Evolutionary conservation across 2,329 filamentous ascomycete genomes (phyloP), one percentile per base, ranked within the genome.

Genomic region (Fusarium protoensiforme): DNA sequence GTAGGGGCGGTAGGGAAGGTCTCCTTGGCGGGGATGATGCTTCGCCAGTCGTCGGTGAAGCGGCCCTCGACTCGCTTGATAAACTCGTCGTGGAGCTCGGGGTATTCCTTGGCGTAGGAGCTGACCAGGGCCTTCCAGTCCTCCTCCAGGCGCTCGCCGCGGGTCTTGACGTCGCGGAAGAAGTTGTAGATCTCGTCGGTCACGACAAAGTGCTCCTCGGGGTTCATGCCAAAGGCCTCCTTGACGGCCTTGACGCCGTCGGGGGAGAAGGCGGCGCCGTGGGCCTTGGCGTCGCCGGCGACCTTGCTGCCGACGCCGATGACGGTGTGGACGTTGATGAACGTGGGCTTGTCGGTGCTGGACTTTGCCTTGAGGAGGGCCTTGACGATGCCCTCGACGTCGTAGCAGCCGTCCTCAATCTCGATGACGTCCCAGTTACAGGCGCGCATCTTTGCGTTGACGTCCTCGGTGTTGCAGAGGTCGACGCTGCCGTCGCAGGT

Each of bases 401-500:
- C 85, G 67, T 84, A 87, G 75, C 83, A 85, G 8, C 88, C 89
- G 70, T 90, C 86, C 9, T 83, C 76, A 1, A 91, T 80, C 22
- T 89, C 86, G 8, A 90, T 81, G 1, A 90, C 87, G 22, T 89
- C 75, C 87, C 87, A 91, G 4, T 87, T 87, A 36, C 83, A 87
- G 8, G 88, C 88, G 7, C 83, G 80, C 88, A 90, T 90, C 79
- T 90, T 91, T 8, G 83, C 79, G 64, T 90, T 89, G 73, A 89
- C 81, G 53, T 90, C 87, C 72, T 91, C 88, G 0, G 84, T 87
- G 68, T 88, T 89, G 86, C 80, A 76, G 24, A 82, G 74, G 58
- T 90, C 87, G 4, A 90, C 84, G 3, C 84, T 85, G 2, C 89
- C 89, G 65, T 90, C 89, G 73, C 88, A 90, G 7, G 88, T 90